Conservation (phyloP, 2,329 filamentous ascomycete genomes). For the Penicillium sp. region DNA sequence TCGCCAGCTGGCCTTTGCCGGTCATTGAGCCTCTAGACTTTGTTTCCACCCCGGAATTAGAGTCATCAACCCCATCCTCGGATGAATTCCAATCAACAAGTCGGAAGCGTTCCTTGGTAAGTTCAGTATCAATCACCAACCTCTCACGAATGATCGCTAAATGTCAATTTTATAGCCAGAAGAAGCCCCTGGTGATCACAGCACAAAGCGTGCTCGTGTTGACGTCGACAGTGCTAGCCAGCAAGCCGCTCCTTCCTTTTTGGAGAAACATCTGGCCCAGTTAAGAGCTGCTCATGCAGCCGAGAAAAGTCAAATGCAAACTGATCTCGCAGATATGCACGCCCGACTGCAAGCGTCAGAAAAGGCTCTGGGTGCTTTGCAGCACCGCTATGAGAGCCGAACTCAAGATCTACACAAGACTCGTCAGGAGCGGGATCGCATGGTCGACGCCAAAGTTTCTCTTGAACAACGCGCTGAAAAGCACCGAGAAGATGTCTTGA, state of each 20-base stretch:
- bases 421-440: conserved; percentile 33
- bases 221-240: conserved; percentile 32
- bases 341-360: conserved; percentile 31
- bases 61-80: conserved; percentile 16
- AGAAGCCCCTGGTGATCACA: conserved; percentile 26
- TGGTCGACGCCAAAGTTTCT: conserved; percentile 27
- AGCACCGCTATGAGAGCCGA: conserved; percentile 44
- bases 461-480: conserved; percentile 32
- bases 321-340: conserved; percentile 23
- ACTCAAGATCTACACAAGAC: conserved; percentile 35
- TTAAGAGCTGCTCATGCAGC: conserved; percentile 28
- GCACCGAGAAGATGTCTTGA: conserved; percentile 35
- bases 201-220: conserved; percentile 37
- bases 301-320: conserved; percentile 30
- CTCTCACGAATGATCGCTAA: neutral
- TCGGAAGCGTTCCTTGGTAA: conserved; percentile 32
- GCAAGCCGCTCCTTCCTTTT: conserved; percentile 30
- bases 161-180: conserved; percentile 25
- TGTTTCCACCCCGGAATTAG: conserved; percentile 25
- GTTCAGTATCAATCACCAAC: conserved; percentile 5
- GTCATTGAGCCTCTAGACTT: conserved; percentile 36
- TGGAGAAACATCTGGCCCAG: conserved; percentile 29
- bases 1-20: conserved; percentile 37
- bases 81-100: conserved; percentile 13
- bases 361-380: conserved; percentile 31